phyloP scores from a whole-genome alignment of 108 stramenopile genomes.

The Pseudonitzschia pungens region DNA sequence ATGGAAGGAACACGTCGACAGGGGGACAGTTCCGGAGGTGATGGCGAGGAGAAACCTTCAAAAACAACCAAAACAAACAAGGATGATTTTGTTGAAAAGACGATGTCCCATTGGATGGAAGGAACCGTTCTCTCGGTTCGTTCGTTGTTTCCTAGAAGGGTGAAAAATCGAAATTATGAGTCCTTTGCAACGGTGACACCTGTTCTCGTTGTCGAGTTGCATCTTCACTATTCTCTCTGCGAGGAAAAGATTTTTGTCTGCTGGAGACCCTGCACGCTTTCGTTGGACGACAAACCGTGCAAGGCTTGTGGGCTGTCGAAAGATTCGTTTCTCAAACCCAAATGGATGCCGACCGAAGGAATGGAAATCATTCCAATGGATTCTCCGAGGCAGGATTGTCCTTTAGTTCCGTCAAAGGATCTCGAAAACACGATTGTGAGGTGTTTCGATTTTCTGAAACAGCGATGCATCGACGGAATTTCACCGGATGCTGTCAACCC shows the following conservation, averaged over 20 bases:
- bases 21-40: not conserved
- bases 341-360: slow-evolving; percentile 5
- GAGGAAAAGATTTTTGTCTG: slow-evolving; percentile 22
- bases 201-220: slow-evolving; percentile 28
- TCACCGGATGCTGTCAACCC: slow-evolving; percentile 37
- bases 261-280: slow-evolving; percentile 39
- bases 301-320: slow-evolving; percentile 9
- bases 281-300: not conserved
- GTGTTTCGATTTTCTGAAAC: slow-evolving; percentile 45
- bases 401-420: slow-evolving; percentile 7
- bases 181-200: slow-evolving; percentile 23
- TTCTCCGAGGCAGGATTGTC: not conserved
- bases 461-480: slow-evolving; percentile 36
- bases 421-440: slow-evolving; percentile 3
- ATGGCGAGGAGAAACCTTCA: not conserved
- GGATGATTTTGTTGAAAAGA: slow-evolving; percentile 3
- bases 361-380: not conserved
- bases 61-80: not conserved
- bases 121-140: slow-evolving; percentile 26
- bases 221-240: slow-evolving; percentile 17
- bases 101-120: slow-evolving; percentile 20
- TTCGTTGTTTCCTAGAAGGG: slow-evolving; percentile 15
- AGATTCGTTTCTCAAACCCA: slow-evolving; percentile 35
- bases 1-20: not conserved
- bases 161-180: slow-evolving; percentile 11